Evolutionary conservation across 2,329 filamentous ascomycete species (phyloP), one percentile per base, ranked within the genome.

Genomic region (Alternaria sp.): DNA sequence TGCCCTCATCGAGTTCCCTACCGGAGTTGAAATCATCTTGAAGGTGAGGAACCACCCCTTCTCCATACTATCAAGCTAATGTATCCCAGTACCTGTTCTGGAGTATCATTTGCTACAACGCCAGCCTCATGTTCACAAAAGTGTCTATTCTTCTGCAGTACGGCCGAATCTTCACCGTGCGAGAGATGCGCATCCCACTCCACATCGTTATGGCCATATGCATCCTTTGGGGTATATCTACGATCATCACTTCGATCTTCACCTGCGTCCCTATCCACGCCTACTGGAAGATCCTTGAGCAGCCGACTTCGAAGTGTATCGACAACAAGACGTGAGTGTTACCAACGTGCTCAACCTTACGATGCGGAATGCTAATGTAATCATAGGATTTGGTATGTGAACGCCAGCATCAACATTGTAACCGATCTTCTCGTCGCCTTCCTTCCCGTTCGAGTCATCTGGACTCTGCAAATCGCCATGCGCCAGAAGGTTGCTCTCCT

Each of bases 121-220:
- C 68, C 21, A 67, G 62, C 40, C 65, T 76, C 6, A 69, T 62
- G 6, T 60, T 72, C 11, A 76, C 67, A 11, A 77, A 76, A 44
- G 46, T 76, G 3, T 75, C 74, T 1, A 77, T 77, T 10, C 47
- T 77, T 12, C 26, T 75, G 13, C 74, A 77, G 21, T 77, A 76
- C 49, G 36, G 67, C 12, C 68, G 74, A 6, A 74, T 77, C 26
- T 76, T 77, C 28, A 67, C 69, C 9, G 10, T 72, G 12, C 59
- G 57, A 8, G 61, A 71, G 43, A 70, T 71, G 68, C 69, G 68
- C 13, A 64, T 75, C 9, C 69, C 71, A 3, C 61, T 76, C 4
- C 66, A 72, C 54, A 59, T 73, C 13, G 61, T 67, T 7, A 66
- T 74, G 61, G 72, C 32, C 2, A 32, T 77, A 4, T 70, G 68